Percentiles rank a stretch among this genome's conserved stretches.
Conservation (phyloP, 2,329 filamentous ascomycete species). For the Trichoderma citrinoviride region DNA sequence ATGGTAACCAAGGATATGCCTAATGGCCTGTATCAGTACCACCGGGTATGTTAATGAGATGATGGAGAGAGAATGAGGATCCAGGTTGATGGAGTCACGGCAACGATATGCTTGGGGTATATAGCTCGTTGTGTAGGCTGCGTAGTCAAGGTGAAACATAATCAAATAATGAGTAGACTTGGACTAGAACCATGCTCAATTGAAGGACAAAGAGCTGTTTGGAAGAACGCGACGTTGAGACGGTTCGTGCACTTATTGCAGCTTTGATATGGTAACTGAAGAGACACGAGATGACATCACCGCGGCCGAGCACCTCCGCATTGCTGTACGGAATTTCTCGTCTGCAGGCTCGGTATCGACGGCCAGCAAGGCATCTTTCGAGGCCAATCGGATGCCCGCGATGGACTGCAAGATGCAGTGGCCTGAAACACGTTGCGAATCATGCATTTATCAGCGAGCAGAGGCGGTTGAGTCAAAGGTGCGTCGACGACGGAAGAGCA, state of each 20-base stretch:
- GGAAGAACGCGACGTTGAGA: too few species aligned
- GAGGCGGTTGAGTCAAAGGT: conserved; percentile 2
- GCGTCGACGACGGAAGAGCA: not conserved
- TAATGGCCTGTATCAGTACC: not conserved
- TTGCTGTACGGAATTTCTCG: not conserved
- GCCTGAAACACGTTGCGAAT: conserved; percentile 1
- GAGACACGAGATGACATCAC: conserved; percentile 5
- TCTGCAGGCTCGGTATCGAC: not conserved
- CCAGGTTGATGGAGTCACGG: not conserved
- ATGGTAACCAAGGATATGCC: not conserved
- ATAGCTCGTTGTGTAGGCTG: too few species aligned
- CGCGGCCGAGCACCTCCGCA: not conserved
- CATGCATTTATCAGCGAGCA: not conserved
- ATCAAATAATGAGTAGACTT: too few species aligned
- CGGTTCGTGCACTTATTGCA: too few species aligned
- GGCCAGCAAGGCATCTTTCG: not conserved
- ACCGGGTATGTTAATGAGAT: not conserved
- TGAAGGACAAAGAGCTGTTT: too few species aligned
- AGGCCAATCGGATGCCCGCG: not conserved
- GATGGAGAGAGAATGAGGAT: not conserved
- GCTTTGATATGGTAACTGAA: too few species aligned
- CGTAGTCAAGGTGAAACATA: too few species aligned
- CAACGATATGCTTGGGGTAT: too few species aligned
- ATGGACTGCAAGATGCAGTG: not conserved
- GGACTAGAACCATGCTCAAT: too few species aligned